Base-by-base conservation (phyloP, 441 rosid genomes). In the Euphorbia schlechtendalii region DNA sequence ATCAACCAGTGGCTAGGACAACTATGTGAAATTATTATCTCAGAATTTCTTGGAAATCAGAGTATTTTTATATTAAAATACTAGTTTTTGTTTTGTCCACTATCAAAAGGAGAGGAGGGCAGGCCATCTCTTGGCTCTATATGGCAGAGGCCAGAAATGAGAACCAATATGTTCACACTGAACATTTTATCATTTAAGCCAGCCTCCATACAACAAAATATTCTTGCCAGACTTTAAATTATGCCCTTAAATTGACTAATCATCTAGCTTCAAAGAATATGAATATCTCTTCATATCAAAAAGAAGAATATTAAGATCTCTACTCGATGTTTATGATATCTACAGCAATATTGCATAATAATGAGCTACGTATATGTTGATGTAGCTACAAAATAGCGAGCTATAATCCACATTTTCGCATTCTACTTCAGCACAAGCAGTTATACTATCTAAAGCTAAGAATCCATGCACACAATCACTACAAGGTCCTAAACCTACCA, bases 211-310 rank as follows among this genome's bases (percentile, higher is more conserved):
- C 43, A 38, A 12, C 48, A 43, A 43, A 11, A 12, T 43, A 43
- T 43, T 12, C 48, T 43, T 14, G n/a, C 17, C 48, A 43, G 48
- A 43, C 48, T 43, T 43, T 43, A 13, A 13, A 8, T 0, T 20
- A 52, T 8, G 56, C 56, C 56, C 56, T 52, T 52, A 4, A 52
- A 52, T 52, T 52, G 56, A 52, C 56, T 20, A 52, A 52, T 52
- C 25, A 20, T 20, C 25, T 21, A 8, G 6, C 24, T 20, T 18
- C 13, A 51, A 51, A 20, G 11, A 22, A 52, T 51, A 18, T 12
- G 32, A 22, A 4, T 13, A 22, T 27, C 57, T 22, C 57, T 27
- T n/a, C n/a, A n/a, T n/a, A n/a, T n/a, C n/a, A n/a, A n/a, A n/a
- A n/a, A n/a, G n/a, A 51, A 20, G 11, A 22, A 52, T 51, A 18